Evolutionary conservation across 208 protist genomes (phyloP).

Genomic region (Histomonas meleagridis): DNA sequence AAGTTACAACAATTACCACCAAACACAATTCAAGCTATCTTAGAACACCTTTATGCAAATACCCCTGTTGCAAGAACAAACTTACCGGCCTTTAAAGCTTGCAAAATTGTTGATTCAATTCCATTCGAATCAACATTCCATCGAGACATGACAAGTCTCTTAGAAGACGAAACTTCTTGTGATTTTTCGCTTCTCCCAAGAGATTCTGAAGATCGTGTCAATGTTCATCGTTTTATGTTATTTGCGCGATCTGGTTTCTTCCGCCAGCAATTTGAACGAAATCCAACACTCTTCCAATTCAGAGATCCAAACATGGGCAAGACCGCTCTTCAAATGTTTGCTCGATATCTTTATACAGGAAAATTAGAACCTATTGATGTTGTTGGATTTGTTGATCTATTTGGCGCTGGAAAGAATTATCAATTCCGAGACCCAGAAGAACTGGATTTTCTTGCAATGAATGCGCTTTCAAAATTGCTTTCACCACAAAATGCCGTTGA

Average conservation of each 20-base stretch:
- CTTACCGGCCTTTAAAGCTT: constrained; percentile 18
- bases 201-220: constrained; percentile 19
- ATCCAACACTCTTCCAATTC: constrained; percentile 32
- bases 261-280: background rate
- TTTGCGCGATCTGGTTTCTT: constrained; percentile 28
- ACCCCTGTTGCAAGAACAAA: constrained; percentile 23
- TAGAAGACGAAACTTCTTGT: constrained; percentile 6
- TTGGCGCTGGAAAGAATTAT: constrained; percentile 8
- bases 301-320: constrained; percentile 29
- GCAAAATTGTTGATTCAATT: constrained; percentile 31
- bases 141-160: background rate
- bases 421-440: constrained; percentile 2
- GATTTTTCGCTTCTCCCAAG: constrained; percentile 15
- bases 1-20: constrained; percentile 5
- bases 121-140: constrained; percentile 35
- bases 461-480: background rate
- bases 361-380: background rate
- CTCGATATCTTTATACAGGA: background rate
- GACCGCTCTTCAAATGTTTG: constrained; percentile 26
- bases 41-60: constrained; percentile 32
- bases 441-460: constrained; percentile 22
- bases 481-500: constrained; percentile 3
- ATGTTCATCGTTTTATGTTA: constrained; percentile 32
- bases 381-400: background rate
- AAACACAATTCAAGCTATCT: constrained; percentile 33